These are phyloP conservation scores for Thamnidium elegans DNA, from an alignment of 192 early-diverging fungal genomes.

Conservation along the genomic window DNA sequence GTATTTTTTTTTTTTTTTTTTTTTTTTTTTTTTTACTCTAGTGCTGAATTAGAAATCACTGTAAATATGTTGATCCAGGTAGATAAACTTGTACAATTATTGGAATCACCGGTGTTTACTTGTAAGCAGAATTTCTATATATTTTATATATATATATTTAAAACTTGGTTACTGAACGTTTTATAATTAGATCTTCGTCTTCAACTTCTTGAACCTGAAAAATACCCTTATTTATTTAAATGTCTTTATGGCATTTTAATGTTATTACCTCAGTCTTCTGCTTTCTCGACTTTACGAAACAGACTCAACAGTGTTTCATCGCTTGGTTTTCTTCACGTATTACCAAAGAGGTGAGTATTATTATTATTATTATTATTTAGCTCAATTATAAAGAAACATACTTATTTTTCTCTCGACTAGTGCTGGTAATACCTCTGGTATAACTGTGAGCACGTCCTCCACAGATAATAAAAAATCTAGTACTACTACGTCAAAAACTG, in stretches of 20 bases:
- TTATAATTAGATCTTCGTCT: constrained; percentile 68
- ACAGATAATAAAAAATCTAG: not conserved
- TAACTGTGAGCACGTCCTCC: too few species aligned
- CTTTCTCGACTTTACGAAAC: constrained; percentile 93
- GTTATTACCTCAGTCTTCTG: constrained; percentile 94
- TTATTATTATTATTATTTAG: too few species aligned
- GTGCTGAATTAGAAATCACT: constrained; percentile 90
- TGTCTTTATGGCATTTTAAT: constrained; percentile 95
- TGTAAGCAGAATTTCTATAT: constrained; percentile 56
- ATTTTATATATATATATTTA: not conserved
- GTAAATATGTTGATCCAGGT: constrained; percentile 93
- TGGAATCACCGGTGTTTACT: constrained; percentile 98
- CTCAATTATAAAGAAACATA: not conserved
- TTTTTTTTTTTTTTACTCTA: constrained; percentile 17
- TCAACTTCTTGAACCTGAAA: constrained; percentile 89
- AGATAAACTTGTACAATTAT: constrained; percentile 95
- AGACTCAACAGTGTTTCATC: constrained; percentile 85
- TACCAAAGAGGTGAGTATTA: constrained; percentile 50
- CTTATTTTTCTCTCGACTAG: not conserved
- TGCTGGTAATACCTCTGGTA: not conserved
- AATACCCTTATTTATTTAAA: constrained; percentile 87
- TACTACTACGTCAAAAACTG: not conserved
- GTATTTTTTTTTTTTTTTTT: not conserved
- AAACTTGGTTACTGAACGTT: not conserved
- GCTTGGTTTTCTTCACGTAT: constrained; percentile 59